Base-by-base conservation (phyloP, 768 basidiomycete genomes). In the Tubosaeta sp. region DNA sequence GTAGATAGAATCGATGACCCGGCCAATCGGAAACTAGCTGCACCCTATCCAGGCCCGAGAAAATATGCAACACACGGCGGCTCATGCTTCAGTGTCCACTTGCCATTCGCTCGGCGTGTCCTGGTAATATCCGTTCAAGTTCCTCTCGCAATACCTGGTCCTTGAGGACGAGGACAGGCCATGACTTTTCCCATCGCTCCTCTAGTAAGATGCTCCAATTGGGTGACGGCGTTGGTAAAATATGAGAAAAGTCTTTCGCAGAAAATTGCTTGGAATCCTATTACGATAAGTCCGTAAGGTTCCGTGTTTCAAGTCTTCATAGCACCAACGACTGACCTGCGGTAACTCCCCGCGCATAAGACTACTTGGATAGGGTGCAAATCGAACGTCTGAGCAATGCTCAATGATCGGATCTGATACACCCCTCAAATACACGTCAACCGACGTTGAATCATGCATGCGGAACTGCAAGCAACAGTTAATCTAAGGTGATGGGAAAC, bases 231-330 rank as follows among this genome's bases (percentile, higher is more conserved):
- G 86, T 83, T 5, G 78, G 62, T 31, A 83, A 75, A 53, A 93
- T 87, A 66, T 93, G 91, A 17, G 90, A 88, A 64, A 95, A 95
- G 58, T 95, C 92, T 61, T 87, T 87, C 16, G 91, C 81, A 2
- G 74, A 54, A n/a, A 77, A 61, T 50, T 76, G 69, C 19, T 76
- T 73, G 54, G 65, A 72, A 34, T 65, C 41, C 71, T 75, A 42
- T 43, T 19, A 22, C 17, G 38, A 22, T 13, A 11, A 2, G 38
- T 8, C 1, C 32, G 29, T 32, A 32, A 44, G 7, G 22, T 22
- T 22, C 22, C 22, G 22, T 22, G 22, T 22, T 22, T 22, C 1
- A 22, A 22, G 22, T 22, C 3, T 22, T 22, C 22, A 22, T 22
- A 22, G 22, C 22, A 22, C 22, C 22, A 29, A 49, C 10, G 25